A percentile compares a stretch with the other conserved stretches of the same genome.
These are phyloP conservation scores for Nymphaea thermarum DNA, from an alignment of 164 flowering plant genomes.

Conservation along the genomic window DNA sequence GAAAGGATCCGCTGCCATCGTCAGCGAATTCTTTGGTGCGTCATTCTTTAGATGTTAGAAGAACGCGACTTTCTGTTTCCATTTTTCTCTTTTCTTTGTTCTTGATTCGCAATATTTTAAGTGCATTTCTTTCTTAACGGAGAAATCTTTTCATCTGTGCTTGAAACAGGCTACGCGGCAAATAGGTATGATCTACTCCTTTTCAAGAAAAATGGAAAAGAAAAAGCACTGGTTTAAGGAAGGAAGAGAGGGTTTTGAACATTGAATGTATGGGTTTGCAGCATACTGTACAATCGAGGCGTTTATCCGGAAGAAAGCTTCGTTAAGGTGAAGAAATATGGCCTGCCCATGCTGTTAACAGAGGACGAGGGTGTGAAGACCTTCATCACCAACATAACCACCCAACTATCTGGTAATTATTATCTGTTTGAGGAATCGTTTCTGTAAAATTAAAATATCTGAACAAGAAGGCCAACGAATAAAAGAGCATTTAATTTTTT, in stretches of 20 bases:
- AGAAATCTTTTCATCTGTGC: neutral
- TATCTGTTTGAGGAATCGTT: no score
- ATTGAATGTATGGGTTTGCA: slow-evolving; percentile 9
- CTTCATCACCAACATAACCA: slow-evolving; percentile 59
- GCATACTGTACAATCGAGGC: slow-evolving; percentile 86
- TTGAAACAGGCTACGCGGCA: slow-evolving; percentile 81
- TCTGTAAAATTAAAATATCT: no score
- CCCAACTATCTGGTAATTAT: slow-evolving; percentile 69
- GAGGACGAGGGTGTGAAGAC: slow-evolving; percentile 84
- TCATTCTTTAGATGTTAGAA: neutral
- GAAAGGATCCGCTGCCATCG: slow-evolving; percentile 90
- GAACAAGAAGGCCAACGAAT: no score
- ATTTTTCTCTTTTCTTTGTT: neutral
- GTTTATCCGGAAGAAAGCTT: slow-evolving; percentile 92
- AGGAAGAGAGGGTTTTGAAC: neutral
- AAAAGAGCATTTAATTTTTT: no score
- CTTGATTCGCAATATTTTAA: slow-evolving; percentile 2
- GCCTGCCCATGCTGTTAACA: slow-evolving; percentile 89
- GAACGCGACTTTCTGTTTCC: neutral
- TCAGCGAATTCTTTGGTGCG: slow-evolving; percentile 91
- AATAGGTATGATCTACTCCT: slow-evolving; percentile 42
- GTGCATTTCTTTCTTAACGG: neutral
- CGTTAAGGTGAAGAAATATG: slow-evolving; percentile 87
- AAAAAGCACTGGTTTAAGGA: neutral
- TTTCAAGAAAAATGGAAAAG: neutral